Evolutionary conservation across 2,329 filamentous ascomycete species (phyloP), one percentile per base, ranked within the genome.

Genomic region (Colletotrichum paranaense): DNA sequence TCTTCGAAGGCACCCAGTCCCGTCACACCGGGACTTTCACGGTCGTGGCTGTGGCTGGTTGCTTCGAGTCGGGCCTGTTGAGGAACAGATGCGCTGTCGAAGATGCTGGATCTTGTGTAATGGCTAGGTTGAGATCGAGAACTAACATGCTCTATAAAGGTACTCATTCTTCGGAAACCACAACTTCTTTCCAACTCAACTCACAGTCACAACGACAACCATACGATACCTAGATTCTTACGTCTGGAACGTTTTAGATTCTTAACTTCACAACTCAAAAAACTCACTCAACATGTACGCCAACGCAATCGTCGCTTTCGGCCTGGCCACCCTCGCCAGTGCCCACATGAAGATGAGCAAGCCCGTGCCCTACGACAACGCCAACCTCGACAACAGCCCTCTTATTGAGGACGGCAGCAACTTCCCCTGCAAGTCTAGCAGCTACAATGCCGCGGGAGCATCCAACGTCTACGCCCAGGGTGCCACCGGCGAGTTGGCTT

Each of bases 401-500:
- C 86, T 24, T 28, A 28, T 28, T 6, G 28, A 28, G 28, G 80
- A 80, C 49, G 94, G 93, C 0, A 84, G 83, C 49, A 85, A 98
- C 80, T 99, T 94, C 80, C 97, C 97, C 0, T 98, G 97, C 90
- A 95, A 98, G 81, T 82, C 77, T 0, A 85, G 84, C 0, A 82
- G 80, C 60, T 88, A 88, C 5, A 84, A 87, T 0, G 84, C 86
- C 1, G 83, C 86, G 1, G 83, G 83, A 6, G 81, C 79, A 1
- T 84, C 82, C 78, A 94, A 94, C 77, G 80, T 85, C 1, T 94
- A 93, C 82, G 84, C 87, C 0, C 87, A 93, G 16, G 94, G 94
- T 4, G 88, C 89, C 6, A 75, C 81, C 0, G 72, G 76, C 0
- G 90, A 93, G 78, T 86, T 98, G 1, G 81, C 83, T 0, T 94